phyloP scores from a whole-genome alignment of 169 alveolate species.

The Cryptosporidium meleagridis region DNA sequence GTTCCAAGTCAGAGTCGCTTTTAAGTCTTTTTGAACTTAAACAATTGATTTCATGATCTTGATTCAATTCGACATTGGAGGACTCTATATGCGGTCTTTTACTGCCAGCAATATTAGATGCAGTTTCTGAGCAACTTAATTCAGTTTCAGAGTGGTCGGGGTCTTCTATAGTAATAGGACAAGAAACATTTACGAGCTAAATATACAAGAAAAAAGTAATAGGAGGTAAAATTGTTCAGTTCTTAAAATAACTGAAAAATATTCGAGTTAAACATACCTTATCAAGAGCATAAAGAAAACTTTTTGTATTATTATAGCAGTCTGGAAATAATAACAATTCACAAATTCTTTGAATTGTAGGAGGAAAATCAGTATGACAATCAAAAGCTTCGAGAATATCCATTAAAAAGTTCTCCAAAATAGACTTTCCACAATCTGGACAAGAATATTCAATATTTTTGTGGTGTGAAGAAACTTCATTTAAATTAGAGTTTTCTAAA shows the following conservation, averaged over 20 bases:
- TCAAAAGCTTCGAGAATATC: constrained; percentile 38
- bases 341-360: constrained; percentile 69
- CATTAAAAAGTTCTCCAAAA: constrained; percentile 8
- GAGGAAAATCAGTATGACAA: constrained; percentile 45
- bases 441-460: neutral
- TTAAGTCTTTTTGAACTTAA: neutral
- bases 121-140: neutral
- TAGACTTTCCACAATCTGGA: constrained; percentile 1
- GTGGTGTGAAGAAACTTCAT: neutral
- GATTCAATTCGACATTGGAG: neutral
- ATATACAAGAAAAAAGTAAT: neutral
- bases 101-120: neutral
- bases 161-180: constrained; percentile 39
- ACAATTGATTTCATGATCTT: neutral
- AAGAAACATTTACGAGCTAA: constrained; percentile 60
- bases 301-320: constrained; percentile 55
- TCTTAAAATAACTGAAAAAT: neutral
- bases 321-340: constrained; percentile 40
- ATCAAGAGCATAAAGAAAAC: constrained; percentile 54
- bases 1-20: neutral
- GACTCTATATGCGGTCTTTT: neutral
- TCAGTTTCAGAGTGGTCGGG: neutral
- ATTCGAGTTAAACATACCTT: constrained; percentile 37
- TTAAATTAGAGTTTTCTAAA: neutral
- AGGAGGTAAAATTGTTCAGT: too few relatives aligned